Percentiles rank a stretch among this genome's conserved stretches.
Conservation (phyloP, 225 moss, liverwort and hornwort genomes). For the Sphagnum contortum region DNA sequence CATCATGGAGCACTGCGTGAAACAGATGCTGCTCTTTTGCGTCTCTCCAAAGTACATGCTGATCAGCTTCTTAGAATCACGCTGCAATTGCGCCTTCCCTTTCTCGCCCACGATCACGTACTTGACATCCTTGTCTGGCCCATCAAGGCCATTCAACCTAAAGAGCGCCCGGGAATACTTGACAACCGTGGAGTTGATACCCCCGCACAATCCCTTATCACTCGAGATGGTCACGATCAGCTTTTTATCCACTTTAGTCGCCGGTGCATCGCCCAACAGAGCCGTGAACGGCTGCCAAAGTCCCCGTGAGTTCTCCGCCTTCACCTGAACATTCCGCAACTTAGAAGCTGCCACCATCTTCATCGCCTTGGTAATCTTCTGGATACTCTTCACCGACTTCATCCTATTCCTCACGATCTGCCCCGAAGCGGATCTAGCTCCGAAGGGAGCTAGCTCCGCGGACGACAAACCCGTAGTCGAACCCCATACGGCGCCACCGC, state of each 20-base stretch:
- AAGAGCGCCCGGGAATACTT: slow-evolving; percentile 76
- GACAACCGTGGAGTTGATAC: slow-evolving; percentile 86
- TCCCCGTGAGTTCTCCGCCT: slow-evolving; percentile 87
- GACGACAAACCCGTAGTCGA: slow-evolving; percentile 14
- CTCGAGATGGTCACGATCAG: slow-evolving; percentile 70
- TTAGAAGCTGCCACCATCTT: slow-evolving; percentile 99
- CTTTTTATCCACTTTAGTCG: slow-evolving; percentile 44
- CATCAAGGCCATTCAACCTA: slow-evolving; percentile 38
- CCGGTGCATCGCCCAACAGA: slow-evolving; percentile 72
- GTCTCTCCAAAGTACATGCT: slow-evolving; percentile 61
- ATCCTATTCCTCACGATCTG: slow-evolving; percentile 85
- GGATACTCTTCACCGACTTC: slow-evolving; percentile 96
- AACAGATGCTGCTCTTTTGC: slow-evolving; percentile 75
- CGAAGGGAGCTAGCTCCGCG: slow-evolving; percentile 35
- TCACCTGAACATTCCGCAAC: slow-evolving; percentile 76
- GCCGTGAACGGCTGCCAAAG: slow-evolving; percentile 92
- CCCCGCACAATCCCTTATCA: slow-evolving; percentile 94
- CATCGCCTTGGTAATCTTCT: slow-evolving; percentile 98
- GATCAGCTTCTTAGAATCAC: slow-evolving; percentile 63
- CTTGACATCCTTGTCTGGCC: slow-evolving; percentile 40
- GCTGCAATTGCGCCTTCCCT: slow-evolving; percentile 65
- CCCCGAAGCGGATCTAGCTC: slow-evolving; percentile 36
- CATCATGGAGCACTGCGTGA: slow-evolving; percentile 74
- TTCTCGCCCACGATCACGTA: slow-evolving; percentile 82
- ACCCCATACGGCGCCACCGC: slow-evolving; percentile 2